Evolutionary conservation across 2,329 filamentous ascomycete species (phyloP).

Genomic region (Diaporthe nobilis): DNA sequence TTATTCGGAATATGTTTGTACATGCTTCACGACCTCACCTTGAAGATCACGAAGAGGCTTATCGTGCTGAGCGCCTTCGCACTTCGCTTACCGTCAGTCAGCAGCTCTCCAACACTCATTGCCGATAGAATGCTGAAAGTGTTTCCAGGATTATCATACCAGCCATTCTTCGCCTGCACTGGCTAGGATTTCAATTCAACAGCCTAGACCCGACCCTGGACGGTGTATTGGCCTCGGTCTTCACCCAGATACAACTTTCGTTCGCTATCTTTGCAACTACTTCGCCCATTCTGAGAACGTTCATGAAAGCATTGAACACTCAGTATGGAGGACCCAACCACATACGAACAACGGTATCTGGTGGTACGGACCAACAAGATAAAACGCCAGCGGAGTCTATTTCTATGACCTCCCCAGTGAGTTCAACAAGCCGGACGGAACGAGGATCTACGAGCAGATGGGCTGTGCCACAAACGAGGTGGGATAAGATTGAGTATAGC

Average conservation of each 20-base stretch:
- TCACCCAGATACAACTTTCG: slow-evolving; percentile 57
- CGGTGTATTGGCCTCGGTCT: slow-evolving; percentile 52
- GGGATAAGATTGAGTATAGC: slow-evolving; percentile 36
- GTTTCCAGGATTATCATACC: slow-evolving; percentile 55
- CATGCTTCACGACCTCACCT: slow-evolving; percentile 56
- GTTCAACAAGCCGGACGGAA: neutral
- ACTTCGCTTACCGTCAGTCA: slow-evolving; percentile 56
- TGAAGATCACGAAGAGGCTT: slow-evolving; percentile 54
- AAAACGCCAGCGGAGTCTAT: neutral
- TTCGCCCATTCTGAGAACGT: slow-evolving; percentile 59
- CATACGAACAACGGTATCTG: neutral
- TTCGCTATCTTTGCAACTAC: slow-evolving; percentile 58
- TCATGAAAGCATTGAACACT: slow-evolving; percentile 54
- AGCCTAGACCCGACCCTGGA: slow-evolving; percentile 55
- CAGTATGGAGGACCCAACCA: slow-evolving; percentile 48
- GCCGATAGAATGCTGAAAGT: slow-evolving; percentile 16
- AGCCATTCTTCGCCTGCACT: slow-evolving; percentile 55
- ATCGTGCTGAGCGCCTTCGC: slow-evolving; percentile 57
- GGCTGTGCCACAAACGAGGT: slow-evolving; percentile 18
- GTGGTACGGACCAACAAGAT: neutral
- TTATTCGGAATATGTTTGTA: slow-evolving; percentile 54
- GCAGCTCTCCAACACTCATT: neutral
- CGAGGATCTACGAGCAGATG: neutral
- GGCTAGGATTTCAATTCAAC: slow-evolving; percentile 48
- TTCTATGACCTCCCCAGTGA: neutral